A percentile compares a stretch with the other conserved stretches of the same genome.
These are phyloP conservation scores for Sanghuangporus sanghuang DNA, from an alignment of 1,284 basidiomycete species.

Conservation along the genomic window DNA sequence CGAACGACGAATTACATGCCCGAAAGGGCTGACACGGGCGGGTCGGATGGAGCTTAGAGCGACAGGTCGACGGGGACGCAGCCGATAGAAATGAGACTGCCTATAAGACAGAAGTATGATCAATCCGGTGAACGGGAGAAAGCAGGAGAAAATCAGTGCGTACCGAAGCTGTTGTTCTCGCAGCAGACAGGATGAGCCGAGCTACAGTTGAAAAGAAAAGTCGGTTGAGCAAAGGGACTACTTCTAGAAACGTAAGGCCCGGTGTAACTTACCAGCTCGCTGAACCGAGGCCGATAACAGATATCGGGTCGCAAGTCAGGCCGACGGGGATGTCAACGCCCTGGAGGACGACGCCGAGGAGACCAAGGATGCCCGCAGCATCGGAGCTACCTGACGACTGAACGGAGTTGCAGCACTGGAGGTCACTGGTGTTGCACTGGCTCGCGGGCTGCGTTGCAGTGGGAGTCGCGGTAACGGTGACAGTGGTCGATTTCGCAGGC, in stretches of 20 bases:
- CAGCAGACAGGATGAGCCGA: constrained; percentile 13
- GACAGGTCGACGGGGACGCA: constrained; percentile 4
- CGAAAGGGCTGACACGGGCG: background rate
- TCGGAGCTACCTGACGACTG: background rate
- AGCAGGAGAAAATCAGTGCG: background rate
- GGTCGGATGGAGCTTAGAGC: background rate
- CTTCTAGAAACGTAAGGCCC: background rate
- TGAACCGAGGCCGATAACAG: background rate
- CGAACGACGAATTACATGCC: background rate
- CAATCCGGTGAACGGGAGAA: background rate
- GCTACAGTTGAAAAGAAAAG: background rate
- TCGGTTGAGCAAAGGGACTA: background rate
- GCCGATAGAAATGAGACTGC: constrained; percentile 2
- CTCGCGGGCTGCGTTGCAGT: background rate
- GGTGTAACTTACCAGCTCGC: background rate
- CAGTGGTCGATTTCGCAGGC: background rate
- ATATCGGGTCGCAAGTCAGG: constrained; percentile 10
- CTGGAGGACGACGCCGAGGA: constrained; percentile 11
- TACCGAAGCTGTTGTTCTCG: constrained; percentile 13
- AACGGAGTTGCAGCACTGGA: constrained; percentile 19
- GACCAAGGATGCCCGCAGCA: constrained; percentile 1
- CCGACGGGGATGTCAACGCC: constrained; percentile 12
- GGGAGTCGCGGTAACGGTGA: constrained; percentile 2
- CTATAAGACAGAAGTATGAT: background rate
- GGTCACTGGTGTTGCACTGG: constrained; percentile 16